Percentiles rank a stretch among this genome's conserved stretches.
These are phyloP conservation scores for Suhomyces yuchorum DNA, from an alignment of 1,139 yeast species.

Conservation along the genomic window DNA sequence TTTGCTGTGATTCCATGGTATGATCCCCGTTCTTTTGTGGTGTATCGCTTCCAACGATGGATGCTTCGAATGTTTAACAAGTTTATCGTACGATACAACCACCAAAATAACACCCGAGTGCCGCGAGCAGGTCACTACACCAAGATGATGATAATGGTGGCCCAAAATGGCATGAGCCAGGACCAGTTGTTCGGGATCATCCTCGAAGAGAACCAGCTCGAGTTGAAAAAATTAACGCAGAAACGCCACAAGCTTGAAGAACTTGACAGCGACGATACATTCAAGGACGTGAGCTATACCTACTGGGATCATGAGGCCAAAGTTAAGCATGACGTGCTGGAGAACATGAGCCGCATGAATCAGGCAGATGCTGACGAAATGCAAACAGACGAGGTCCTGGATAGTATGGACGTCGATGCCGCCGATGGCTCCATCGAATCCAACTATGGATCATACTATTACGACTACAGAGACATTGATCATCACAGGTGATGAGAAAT, in stretches of 20 bases:
- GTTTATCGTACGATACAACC: constrained; percentile 36
- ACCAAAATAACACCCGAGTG: constrained; percentile 20
- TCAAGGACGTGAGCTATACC: constrained; percentile 30
- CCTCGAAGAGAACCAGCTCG: constrained; percentile 30
- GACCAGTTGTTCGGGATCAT: constrained; percentile 31
- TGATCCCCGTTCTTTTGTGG: constrained; percentile 27
- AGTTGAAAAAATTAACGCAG: constrained; percentile 22
- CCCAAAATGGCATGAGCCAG: constrained; percentile 23
- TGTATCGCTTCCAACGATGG: constrained; percentile 40
- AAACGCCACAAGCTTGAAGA: constrained; percentile 9
- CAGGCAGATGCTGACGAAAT: neutral
- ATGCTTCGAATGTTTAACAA: constrained; percentile 40
- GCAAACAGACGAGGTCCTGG: neutral
- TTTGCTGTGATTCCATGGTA: constrained; percentile 28
- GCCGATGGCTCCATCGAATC: constrained; percentile 20
- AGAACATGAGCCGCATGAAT: constrained; percentile 9
- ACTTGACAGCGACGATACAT: constrained; percentile 16
- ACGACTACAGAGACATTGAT: constrained; percentile 10
- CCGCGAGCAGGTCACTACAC: constrained; percentile 27
- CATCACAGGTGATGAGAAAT: neutral
- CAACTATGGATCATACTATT: constrained; percentile 28
- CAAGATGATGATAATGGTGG: constrained; percentile 28
- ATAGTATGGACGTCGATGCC: neutral
- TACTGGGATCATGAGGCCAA: constrained; percentile 38
- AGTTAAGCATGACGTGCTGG: neutral